Evolutionary conservation across 2,329 filamentous ascomycete genomes (phyloP).

Genomic region (Cordyceps tenuipes): DNA sequence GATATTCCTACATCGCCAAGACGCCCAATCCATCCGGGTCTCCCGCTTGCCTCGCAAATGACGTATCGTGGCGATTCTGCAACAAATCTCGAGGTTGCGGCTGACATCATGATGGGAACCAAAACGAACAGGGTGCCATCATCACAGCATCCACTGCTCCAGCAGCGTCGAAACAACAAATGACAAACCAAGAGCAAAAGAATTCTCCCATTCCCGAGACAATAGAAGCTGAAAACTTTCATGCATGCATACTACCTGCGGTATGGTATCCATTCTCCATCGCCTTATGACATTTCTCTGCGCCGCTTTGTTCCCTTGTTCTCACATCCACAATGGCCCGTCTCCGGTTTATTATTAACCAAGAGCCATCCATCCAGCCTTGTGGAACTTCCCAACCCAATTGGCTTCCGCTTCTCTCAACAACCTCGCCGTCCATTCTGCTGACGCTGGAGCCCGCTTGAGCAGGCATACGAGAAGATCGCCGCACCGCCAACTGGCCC

Average conservation of each 20-base stretch:
- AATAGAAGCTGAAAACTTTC: too few species aligned
- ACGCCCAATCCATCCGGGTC: background rate
- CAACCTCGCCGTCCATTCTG: background rate
- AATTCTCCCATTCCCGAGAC: too few species aligned
- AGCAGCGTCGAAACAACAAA: too few species aligned
- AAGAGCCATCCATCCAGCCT: background rate
- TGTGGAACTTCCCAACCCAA: background rate
- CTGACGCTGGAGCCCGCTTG: background rate
- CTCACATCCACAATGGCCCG: background rate
- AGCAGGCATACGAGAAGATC: slow-evolving; percentile 4
- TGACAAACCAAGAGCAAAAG: too few species aligned
- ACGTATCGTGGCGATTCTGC: background rate
- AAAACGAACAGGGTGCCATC: too few species aligned
- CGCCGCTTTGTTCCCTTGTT: too few species aligned
- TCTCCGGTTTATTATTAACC: background rate
- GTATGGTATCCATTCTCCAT: too few species aligned
- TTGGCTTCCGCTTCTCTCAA: background rate
- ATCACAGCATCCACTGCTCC: too few species aligned
- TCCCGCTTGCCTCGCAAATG: background rate
- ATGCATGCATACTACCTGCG: too few species aligned
- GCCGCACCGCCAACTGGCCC: background rate
- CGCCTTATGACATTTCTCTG: too few species aligned
- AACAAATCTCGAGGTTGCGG: background rate
- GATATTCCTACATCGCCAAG: background rate
- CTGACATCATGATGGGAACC: background rate